phyloP scores from a whole-genome alignment of 352 stramenopile species.

The Globisporangium barbulae region DNA sequence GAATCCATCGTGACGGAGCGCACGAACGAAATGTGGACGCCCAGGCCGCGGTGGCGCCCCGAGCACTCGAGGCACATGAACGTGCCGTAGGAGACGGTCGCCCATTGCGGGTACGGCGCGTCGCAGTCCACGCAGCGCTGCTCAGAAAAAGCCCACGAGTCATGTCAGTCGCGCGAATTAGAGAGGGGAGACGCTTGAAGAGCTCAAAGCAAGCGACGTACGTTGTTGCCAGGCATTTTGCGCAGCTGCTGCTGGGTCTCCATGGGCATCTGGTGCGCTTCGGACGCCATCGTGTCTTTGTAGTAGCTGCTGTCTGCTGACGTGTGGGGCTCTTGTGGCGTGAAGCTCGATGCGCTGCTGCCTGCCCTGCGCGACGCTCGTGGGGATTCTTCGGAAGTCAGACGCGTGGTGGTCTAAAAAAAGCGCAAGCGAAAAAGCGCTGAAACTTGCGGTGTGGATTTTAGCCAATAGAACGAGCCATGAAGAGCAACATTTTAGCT shows the following conservation, averaged over 20 bases:
- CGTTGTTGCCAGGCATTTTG: slow-evolving; percentile 79
- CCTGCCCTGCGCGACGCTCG: neutral
- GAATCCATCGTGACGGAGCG: slow-evolving; percentile 85
- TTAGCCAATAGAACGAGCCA: neutral
- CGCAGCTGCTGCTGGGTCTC: slow-evolving; percentile 85
- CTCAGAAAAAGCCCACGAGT: neutral
- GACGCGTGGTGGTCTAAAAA: neutral
- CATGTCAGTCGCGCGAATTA: neutral
- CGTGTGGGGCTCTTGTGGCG: neutral
- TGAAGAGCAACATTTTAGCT: neutral
- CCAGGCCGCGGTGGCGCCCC: slow-evolving; percentile 88
- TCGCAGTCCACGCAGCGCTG: slow-evolving; percentile 93
- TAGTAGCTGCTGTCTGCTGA: neutral
- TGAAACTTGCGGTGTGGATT: slow-evolving; percentile 7
- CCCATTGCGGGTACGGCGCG: slow-evolving; percentile 93
- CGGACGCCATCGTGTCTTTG: slow-evolving; percentile 18
- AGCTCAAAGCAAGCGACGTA: slow-evolving; percentile 25
- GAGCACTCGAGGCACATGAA: slow-evolving; percentile 96
- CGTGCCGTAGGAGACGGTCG: slow-evolving; percentile 92
- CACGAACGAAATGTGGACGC: slow-evolving; percentile 93
- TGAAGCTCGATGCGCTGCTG: neutral
- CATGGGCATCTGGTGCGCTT: slow-evolving; percentile 81
- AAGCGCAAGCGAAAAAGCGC: neutral
- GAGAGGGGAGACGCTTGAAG: neutral
- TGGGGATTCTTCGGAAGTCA: slow-evolving; percentile 8